Conservation (phyloP, 352 stramenopile genomes). For the Globisporangium heterothallicum region DNA sequence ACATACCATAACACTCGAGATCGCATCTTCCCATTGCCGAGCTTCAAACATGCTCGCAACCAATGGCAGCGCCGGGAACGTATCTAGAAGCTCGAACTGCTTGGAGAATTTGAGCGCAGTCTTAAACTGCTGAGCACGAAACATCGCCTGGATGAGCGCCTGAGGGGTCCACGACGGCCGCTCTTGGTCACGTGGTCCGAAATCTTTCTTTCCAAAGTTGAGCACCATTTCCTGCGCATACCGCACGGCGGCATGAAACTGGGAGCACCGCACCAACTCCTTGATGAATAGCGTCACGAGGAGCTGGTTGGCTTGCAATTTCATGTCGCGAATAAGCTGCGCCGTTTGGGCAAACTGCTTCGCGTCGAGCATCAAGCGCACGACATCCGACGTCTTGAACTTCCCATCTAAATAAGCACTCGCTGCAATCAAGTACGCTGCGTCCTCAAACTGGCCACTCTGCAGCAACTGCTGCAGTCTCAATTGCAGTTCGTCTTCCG, state of each 20-base stretch:
- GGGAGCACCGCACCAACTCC: constrained; percentile 54
- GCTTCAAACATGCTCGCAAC: constrained; percentile 68
- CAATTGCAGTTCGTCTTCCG: constrained; percentile 41
- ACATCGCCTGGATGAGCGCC: constrained; percentile 81
- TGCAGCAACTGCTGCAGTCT: constrained; percentile 54
- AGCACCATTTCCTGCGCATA: constrained; percentile 78
- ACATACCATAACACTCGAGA: constrained; percentile 59
- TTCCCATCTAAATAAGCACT: constrained; percentile 37
- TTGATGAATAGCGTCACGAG: constrained; percentile 82
- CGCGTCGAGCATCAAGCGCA: constrained; percentile 68
- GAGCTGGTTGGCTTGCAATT: constrained; percentile 59
- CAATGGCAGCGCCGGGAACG: constrained; percentile 58
- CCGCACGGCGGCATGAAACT: constrained; percentile 68
- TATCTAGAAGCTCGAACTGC: constrained; percentile 70
- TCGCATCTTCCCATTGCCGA: constrained; percentile 59
- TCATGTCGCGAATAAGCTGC: constrained; percentile 72
- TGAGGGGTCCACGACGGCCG: constrained; percentile 68
- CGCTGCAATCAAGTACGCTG: constrained; percentile 63
- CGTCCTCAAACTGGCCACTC: constrained; percentile 40
- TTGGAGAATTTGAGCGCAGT: constrained; percentile 75
- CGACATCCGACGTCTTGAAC: constrained; percentile 77
- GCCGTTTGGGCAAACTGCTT: constrained; percentile 54
- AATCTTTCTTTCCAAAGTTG: constrained; percentile 54
- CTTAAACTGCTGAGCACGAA: constrained; percentile 63
- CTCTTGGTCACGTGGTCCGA: constrained; percentile 16